Evolutionary conservation across 2,329 filamentous ascomycete genomes (phyloP), one percentile per base, ranked within the genome.

Genomic region (Chrysoporthe deuterocubensis): DNA sequence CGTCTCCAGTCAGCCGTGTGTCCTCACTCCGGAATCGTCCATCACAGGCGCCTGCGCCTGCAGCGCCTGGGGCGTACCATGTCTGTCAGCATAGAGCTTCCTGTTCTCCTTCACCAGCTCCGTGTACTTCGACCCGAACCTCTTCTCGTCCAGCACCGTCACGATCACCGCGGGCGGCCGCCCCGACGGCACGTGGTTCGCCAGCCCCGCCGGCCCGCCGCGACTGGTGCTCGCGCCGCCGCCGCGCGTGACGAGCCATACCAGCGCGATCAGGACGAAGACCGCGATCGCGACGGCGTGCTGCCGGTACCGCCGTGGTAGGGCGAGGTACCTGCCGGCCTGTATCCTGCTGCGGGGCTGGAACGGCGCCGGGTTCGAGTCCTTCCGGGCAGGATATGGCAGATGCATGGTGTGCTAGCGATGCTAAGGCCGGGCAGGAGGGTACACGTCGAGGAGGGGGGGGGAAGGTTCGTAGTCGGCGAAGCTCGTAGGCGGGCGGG

Each of bases 381-480:
- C 89, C 81, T 95, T 97, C 79, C 94, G 91, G 75, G 93, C 88
- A 66, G 94, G 94, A 74, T 96, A 90, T 71, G 94, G 93, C 84
- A 95, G 94, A 79, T 97, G 94, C 93, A 97, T 96, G 73, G 74
- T 83, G 75, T 37, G 40, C 63, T 56, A 26, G 46, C 8, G 21
- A 32, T 21, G 44, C 34, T 37, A 11, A 44, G 4, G 34, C 42
- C 18, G 18, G 44, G 37, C 18, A 32, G 9, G 52, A 50, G 59
- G 50, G 8, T 44, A 34, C 46, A 46, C 3, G 62, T 44, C 40
- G 44, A 44, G 46, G 26, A 40, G 37, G 1, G 37, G 37, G 37
- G 37, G 37, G 11, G 50, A 4, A 16, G 21, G 26, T 37, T 42
- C 44, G 66, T 5, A n/a, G 21, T 42, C 57, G 40, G 32, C 18